Evolutionary conservation across 305 asterid species (phyloP).

Genomic region (Lippia alba): DNA sequence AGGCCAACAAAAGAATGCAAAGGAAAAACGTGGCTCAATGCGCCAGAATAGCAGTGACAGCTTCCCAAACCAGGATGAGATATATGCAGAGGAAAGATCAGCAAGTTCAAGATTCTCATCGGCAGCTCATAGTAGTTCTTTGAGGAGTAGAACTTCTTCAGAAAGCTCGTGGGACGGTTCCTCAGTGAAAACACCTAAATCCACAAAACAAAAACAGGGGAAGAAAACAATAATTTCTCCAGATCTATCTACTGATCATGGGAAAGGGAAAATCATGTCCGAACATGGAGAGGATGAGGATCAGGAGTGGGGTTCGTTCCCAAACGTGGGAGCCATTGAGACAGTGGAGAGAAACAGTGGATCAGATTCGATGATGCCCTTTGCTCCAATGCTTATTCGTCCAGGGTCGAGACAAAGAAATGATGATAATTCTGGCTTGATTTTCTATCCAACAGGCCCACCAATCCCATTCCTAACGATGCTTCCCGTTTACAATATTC

Average conservation of each 20-base stretch:
- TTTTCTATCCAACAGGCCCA: conserved; percentile 96
- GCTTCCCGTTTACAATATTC: conserved; percentile 80
- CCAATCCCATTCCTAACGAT: conserved; percentile 93
- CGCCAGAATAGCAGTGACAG: conserved; percentile 54
- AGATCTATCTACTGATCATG: conserved; percentile 54
- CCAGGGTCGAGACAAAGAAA: conserved; percentile 72
- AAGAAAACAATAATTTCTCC: conserved; percentile 54
- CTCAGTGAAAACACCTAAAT: conserved; percentile 60
- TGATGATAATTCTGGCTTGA: conserved; percentile 71
- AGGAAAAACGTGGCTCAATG: conserved; percentile 66
- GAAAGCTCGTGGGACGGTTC: conserved; percentile 98
- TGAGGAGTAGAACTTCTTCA: conserved; percentile 88
- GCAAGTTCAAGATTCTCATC: conserved; percentile 85
- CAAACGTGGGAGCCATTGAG: conserved; percentile 49
- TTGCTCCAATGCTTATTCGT: conserved; percentile 77
- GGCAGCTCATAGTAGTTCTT: conserved; percentile 73
- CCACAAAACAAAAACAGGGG: conserved; percentile 73
- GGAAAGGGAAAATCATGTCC: conserved; percentile 67
- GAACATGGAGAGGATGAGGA: conserved; percentile 70
- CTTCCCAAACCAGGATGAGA: conserved; percentile 63
- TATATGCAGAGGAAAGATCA: conserved; percentile 76
- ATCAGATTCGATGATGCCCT: conserved; percentile 40
- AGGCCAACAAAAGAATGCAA: conserved; percentile 64
- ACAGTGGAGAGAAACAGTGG: conserved; percentile 53
- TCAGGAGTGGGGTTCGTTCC: conserved; percentile 58